Evolutionary conservation across 306 rosid genomes (phyloP), one percentile per base, ranked within the genome.

Genomic region (Lagenaria siceraria): DNA sequence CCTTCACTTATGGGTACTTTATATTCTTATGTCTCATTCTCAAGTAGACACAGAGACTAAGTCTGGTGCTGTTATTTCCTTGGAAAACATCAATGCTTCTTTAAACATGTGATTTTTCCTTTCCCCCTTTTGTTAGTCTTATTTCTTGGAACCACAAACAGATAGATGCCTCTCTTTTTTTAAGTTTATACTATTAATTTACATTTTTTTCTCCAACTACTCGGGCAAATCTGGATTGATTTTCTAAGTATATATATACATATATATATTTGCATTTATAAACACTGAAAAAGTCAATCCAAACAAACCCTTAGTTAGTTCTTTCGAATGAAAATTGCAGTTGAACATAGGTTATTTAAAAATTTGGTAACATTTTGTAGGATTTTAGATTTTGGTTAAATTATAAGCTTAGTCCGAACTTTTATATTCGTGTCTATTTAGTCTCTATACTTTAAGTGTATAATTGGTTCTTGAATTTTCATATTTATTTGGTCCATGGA

Each of bases 1-100:
- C 85, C 99, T 95, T 87, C 99, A 92, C 82, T 82, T 90, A 25
- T 95, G 99, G 99, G 97, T 95, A 66, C 80, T 90, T 74, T 95
- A 95, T 71, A 90, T 95, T 85, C 87, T 95, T 19, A 71, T 83
- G 85, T 92, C 96, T 52, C 88, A 86, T 78, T 88, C 97, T 63
- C 78, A 85, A 48, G 88, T 88, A 35, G 84, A 96, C 76, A 75
- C 82, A 52, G 93, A 84, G 81, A 78, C 87, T 56, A 86, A 69
- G 83, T 96, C 97, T 43, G 99, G 96, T 54, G 97, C 98, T 12
- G 90, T 85, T 77, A 54, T 92, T 76, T 96, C 99, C 54, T 81
- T 92, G 87, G 97, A 96, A 79, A 96, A 88, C 86, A 96, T 96
- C 73, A 88, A 87, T 83, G 83, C 98, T 59, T 83, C 90, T 17